Base-by-base conservation (phyloP, 257 asterid genomes). In the Rehmannia glutinosa region DNA sequence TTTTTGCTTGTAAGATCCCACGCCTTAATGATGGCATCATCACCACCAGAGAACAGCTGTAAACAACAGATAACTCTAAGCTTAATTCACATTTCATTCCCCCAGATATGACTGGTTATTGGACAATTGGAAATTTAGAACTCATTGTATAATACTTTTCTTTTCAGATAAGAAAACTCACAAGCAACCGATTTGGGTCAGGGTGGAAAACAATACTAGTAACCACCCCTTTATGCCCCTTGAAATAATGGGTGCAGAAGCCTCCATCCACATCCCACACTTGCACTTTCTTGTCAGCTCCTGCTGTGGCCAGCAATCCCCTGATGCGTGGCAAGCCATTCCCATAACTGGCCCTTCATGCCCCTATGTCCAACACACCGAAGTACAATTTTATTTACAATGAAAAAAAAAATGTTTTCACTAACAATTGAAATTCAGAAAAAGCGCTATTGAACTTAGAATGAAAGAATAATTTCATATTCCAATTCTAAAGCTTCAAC, bases 261-360 rank as follows among this genome's bases (percentile, higher is more conserved):
- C 96, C 97, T 72, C 97, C 99, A 46, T 88, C 97, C 8, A 88
- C 95, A 41, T 94, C 97, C 99, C 99, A 94, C 28, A 94, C 97
- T 30, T 77, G 92, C 75, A 94, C 99, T 75, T 91, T 94, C 80
- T 83, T 79, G 78, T 94, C 99, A 25, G 99, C 89, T 39, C 99
- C 99, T 2, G 99, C 97, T 19, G 99, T 91, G 0, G 97, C 99
- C 73, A 94, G 81, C 81, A 94, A 80, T 19, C 97, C 97, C 99
- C 99, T 0, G 99, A 94, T 1, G 97, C 92, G 57, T 94, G 95
- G 73, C 95, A 85, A 43, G 93, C 91, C 97, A 91, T 91, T 62
- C 91, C 87, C 97, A 84, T 84, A 11, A 91, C 80, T 2, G 97
- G 97, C 66, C 99, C 99, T 79, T 91, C 97, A 10, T 94, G 97